Evolutionary conservation across 2,329 filamentous ascomycete genomes (phyloP).

Genomic region (Penicillium vulpinum): DNA sequence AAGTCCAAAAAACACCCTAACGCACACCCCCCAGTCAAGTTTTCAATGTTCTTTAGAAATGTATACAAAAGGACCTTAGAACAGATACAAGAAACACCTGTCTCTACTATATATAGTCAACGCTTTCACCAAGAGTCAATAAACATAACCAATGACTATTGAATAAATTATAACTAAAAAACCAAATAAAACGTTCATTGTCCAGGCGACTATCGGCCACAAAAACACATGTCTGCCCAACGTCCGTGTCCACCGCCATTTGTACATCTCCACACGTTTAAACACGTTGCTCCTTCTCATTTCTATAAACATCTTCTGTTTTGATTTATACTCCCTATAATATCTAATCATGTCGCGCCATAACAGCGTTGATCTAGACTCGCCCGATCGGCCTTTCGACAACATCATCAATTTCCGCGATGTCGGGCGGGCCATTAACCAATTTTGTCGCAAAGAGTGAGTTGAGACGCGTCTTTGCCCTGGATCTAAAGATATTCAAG

Average conservation of each 20-base stretch:
- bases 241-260: constrained; percentile 25
- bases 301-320: neutral
- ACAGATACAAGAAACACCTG: neutral
- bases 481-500: neutral
- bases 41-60: neutral
- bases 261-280: constrained; percentile 11
- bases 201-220: constrained; percentile 10
- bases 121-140: neutral
- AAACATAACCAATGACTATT: neutral
- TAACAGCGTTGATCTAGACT: constrained; percentile 36
- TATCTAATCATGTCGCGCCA: constrained; percentile 23
- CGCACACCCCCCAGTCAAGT: neutral
- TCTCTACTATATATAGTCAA: neutral
- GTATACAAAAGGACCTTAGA: neutral
- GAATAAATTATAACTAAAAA: neutral
- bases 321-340: neutral
- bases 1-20: neutral
- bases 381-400: constrained; percentile 48
- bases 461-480: constrained; percentile 11
- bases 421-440: constrained; percentile 68
- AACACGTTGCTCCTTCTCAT: neutral
- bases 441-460: constrained; percentile 57
- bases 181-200: constrained; percentile 1
- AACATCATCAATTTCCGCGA: constrained; percentile 75
- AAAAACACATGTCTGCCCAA: constrained; percentile 22